Evolutionary conservation across 2,329 filamentous ascomycete species (phyloP), one percentile per base, ranked within the genome.

Genomic region (Exophiala viscosa): DNA sequence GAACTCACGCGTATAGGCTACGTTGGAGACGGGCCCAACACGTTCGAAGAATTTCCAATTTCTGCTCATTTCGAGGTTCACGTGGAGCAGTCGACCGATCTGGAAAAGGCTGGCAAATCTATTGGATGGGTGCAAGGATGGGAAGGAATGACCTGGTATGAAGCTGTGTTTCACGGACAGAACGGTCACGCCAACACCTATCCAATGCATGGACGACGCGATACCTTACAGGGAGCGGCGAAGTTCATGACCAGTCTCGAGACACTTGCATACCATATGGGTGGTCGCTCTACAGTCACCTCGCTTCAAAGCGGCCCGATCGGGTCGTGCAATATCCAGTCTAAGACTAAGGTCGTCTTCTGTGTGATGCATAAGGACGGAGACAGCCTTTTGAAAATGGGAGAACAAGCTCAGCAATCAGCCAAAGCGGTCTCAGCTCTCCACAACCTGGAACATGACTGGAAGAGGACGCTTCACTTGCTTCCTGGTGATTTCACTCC

Each of bases 321-420:
- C 41, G 54, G 54, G 9, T 36, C 59, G 14, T 67, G 64, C 54
- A 66, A 66, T 44, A 67, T 67, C 48, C 62, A 67, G 46, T 65
- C 58, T 48, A 48, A 58, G 52, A 53, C 58, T 20, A 45, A 61
- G 53, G 46, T 41, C 50, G 20, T 47, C 58, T 64, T 67, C 58
- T 64, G 60, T 45, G 41, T 67, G 34, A 62, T 67, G 62, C 50
- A 68, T 51, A 59, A 61, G 46, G 52, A 64, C 17, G 50, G 13
- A 3, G 41, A 50, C 14, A 20, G 32, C 3, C 55, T 66, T 4
- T 53, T 56, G n/a, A 51, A 55, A 20, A 67, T 67, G 64, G 61
- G 52, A 2, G 36, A 52, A 20, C 54, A 58, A 11, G 60, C 64
- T 36, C 47, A 54, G 35, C 48, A 50, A 15, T 50, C 45, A 23